Percentiles rank a stretch among this genome's conserved stretches.
These are phyloP conservation scores for Debaryomycetaceae sp. DNA, from an alignment of 1,139 yeast genomes.

Conservation along the genomic window DNA sequence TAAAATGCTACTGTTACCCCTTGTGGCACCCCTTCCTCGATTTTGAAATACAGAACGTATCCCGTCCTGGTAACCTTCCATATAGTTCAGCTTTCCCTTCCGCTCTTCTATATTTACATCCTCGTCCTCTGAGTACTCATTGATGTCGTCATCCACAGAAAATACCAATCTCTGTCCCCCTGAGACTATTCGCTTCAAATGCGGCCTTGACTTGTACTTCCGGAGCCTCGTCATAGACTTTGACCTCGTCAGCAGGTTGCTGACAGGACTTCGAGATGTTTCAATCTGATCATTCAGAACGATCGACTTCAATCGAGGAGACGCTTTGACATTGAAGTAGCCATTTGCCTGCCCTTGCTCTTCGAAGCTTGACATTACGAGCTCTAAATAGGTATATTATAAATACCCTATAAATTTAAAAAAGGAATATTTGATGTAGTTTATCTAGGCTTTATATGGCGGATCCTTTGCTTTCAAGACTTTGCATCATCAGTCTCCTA, in stretches of 20 bases:
- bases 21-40: constrained; percentile 10
- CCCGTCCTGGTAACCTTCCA: constrained; percentile 74
- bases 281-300: constrained; percentile 3
- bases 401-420: neutral
- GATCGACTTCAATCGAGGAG: constrained; percentile 3
- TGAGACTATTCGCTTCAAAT: constrained; percentile 5
- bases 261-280: constrained; percentile 3
- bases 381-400: neutral
- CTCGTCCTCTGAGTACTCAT: constrained; percentile 39
- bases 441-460: neutral
- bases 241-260: constrained; percentile 12
- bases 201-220: constrained; percentile 19
- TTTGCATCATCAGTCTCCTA: constrained; percentile 20
- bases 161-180: constrained; percentile 41
- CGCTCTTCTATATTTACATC: constrained; percentile 48
- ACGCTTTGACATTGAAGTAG: neutral
- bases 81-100: constrained; percentile 41
- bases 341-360: neutral
- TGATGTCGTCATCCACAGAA: constrained; percentile 70
- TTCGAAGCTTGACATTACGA: constrained; percentile 1
- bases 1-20: constrained; percentile 2
- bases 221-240: constrained; percentile 13
- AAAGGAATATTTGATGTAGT: neutral
- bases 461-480: neutral
- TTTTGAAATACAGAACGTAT: constrained; percentile 40